Conservation (phyloP, 768 basidiomycete species). For the Tylopilus vinaceipallidus region DNA sequence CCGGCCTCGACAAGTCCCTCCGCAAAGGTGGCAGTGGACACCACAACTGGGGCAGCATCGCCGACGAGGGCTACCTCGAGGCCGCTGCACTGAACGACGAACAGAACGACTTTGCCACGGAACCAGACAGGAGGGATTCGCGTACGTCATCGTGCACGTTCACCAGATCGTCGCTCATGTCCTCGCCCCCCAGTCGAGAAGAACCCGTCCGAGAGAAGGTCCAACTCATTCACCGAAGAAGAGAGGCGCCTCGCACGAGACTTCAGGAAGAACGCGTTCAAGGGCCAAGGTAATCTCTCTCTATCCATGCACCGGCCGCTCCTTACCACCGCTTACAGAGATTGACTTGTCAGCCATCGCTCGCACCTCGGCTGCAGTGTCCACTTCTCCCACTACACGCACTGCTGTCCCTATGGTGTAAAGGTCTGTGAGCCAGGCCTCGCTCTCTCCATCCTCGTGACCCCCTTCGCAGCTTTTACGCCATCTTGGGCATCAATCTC, state of each 20-base stretch:
- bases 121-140: slow-evolving; percentile 19
- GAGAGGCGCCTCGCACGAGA: slow-evolving; percentile 62
- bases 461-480: background rate
- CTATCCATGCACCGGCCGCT: background rate
- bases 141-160: slow-evolving; percentile 11
- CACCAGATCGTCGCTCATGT: slow-evolving; percentile 9
- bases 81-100: slow-evolving; percentile 58
- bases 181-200: slow-evolving; percentile 17
- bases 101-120: slow-evolving; percentile 42
- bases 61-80: slow-evolving; percentile 62
- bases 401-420: slow-evolving; percentile 16
- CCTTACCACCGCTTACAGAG: slow-evolving; percentile 14
- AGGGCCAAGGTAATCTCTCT: slow-evolving; percentile 46
- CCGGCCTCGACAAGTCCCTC: slow-evolving; percentile 66
- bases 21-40: slow-evolving; percentile 80
- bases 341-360: slow-evolving; percentile 79
- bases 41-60: slow-evolving; percentile 83
- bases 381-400: slow-evolving; percentile 44
- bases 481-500: background rate
- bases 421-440: slow-evolving; percentile 9
- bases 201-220: slow-evolving; percentile 36
- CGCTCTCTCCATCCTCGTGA: background rate
- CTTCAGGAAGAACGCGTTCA: slow-evolving; percentile 73
- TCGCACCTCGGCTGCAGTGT: slow-evolving; percentile 73
- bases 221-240: slow-evolving; percentile 53